These are phyloP conservation scores for Pseudodiploospora longispora DNA, from an alignment of 2,329 filamentous ascomycete genomes.

Conservation along the genomic window DNA sequence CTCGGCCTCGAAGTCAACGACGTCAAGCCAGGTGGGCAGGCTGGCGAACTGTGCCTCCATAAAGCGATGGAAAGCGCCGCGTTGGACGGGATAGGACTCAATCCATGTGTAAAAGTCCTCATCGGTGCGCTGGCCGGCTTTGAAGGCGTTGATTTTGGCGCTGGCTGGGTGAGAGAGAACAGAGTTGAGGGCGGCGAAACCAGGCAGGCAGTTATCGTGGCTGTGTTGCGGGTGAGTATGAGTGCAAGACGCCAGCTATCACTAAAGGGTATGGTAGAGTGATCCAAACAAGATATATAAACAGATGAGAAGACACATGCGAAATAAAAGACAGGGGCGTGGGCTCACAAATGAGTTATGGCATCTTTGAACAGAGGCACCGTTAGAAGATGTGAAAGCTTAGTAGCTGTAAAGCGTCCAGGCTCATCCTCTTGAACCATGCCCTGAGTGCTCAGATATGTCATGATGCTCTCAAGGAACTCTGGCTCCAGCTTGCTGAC, in stretches of 20 bases:
- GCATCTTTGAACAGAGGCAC: conserved; percentile 10
- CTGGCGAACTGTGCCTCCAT: conserved; percentile 17
- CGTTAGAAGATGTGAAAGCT: conserved; percentile 8
- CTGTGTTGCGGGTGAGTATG: background rate
- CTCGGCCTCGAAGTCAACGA: conserved; percentile 14
- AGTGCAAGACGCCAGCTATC: too few species aligned
- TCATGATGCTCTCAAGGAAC: conserved; percentile 10
- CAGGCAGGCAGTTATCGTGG: conserved; percentile 12
- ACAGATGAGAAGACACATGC: too few species aligned
- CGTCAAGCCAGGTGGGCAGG: conserved; percentile 16
- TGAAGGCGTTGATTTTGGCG: conserved; percentile 11
- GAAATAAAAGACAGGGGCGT: background rate
- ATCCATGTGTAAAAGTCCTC: conserved; percentile 13
- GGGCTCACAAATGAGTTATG: conserved; percentile 10
- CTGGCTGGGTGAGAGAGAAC: conserved; percentile 4
- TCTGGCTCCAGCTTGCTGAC: conserved; percentile 3
- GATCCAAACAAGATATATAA: too few species aligned
- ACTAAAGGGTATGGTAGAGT: too few species aligned
- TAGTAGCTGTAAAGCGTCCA: conserved; percentile 8
- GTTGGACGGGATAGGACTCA: conserved; percentile 10
- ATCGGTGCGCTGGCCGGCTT: conserved; percentile 9
- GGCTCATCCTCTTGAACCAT: conserved; percentile 6
- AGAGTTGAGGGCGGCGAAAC: conserved; percentile 9
- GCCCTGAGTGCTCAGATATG: conserved; percentile 10
- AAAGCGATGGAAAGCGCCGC: conserved; percentile 17